These are phyloP conservation scores for Chlorella sp. DNA, from an alignment of 139 green algal genomes.

Conservation along the genomic window DNA sequence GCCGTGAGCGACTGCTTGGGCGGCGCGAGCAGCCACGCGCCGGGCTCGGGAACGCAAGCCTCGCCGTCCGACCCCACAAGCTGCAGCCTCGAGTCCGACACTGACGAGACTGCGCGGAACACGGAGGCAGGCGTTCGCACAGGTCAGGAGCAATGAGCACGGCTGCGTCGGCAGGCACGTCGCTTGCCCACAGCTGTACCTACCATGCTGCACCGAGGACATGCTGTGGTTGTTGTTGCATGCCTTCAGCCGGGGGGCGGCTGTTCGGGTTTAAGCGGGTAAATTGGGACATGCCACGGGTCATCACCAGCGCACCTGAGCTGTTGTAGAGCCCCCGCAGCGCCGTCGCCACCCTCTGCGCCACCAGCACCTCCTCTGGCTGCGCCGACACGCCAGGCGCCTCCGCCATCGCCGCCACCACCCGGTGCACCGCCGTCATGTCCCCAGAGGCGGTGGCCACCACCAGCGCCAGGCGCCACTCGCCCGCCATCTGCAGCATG, in stretches of 20 bases:
- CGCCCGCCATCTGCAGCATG: background rate
- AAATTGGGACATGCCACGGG: too few relatives aligned
- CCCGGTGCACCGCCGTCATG: slow-evolving; percentile 10
- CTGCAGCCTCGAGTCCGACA: background rate
- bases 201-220: too few relatives aligned
- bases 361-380: background rate
- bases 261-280: too few relatives aligned
- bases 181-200: too few relatives aligned
- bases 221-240: too few relatives aligned
- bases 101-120: background rate
- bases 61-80: background rate
- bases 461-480: slow-evolving; percentile 36
- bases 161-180: too few relatives aligned
- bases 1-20: background rate
- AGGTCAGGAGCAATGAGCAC: too few relatives aligned
- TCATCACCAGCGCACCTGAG: background rate
- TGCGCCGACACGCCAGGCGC: too few relatives aligned
- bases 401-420: background rate
- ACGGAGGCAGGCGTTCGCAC: too few relatives aligned
- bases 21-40: background rate
- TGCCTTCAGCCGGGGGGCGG: too few relatives aligned
- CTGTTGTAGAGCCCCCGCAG: background rate
- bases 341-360: background rate
- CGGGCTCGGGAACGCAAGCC: background rate
- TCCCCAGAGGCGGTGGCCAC: slow-evolving; percentile 26